Percentiles rank a stretch among this genome's conserved stretches.
These are phyloP conservation scores for Atkinsonella texensis DNA, from an alignment of 2,329 filamentous ascomycete species.

Conservation along the genomic window DNA sequence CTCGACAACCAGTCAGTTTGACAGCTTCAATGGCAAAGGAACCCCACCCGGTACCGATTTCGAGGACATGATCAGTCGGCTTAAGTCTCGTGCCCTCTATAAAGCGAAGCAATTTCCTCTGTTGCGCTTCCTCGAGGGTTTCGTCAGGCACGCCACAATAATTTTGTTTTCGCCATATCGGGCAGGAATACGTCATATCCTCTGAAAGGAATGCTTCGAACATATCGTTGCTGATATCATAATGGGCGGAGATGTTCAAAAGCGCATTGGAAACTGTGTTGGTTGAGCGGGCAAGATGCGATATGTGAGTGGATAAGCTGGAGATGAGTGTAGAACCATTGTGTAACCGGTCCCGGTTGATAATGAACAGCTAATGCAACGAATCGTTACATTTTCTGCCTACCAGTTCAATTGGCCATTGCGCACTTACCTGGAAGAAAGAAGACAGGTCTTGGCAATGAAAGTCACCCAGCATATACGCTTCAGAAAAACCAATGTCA, in stretches of 20 bases:
- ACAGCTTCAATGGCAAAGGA: constrained; percentile 62
- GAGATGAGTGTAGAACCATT: constrained; percentile 54
- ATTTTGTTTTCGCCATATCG: constrained; percentile 40
- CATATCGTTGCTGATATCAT: constrained; percentile 67
- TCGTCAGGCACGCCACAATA: constrained; percentile 26
- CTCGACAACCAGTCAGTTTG: constrained; percentile 50
- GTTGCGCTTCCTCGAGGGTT: constrained; percentile 52
- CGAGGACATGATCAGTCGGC: constrained; percentile 53
- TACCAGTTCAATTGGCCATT: not conserved
- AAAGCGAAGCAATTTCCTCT: constrained; percentile 53
- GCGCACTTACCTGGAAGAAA: constrained; percentile 49
- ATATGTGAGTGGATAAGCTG: constrained; percentile 43
- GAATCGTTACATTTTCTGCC: not conserved
- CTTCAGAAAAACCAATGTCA: constrained; percentile 65
- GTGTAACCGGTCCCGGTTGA: constrained; percentile 50
- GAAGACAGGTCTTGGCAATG: constrained; percentile 53
- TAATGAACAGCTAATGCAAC: constrained; percentile 49
- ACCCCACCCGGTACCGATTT: constrained; percentile 69
- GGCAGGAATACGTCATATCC: constrained; percentile 70
- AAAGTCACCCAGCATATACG: constrained; percentile 62
- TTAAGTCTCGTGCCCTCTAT: constrained; percentile 54
- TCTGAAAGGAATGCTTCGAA: constrained; percentile 60
- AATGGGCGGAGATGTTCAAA: constrained; percentile 59
- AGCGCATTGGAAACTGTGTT: constrained; percentile 47
- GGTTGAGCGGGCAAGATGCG: constrained; percentile 43